Evolutionary conservation across 1,284 basidiomycete species (phyloP).

Genomic region (Taiwanofungus camphoratus): DNA sequence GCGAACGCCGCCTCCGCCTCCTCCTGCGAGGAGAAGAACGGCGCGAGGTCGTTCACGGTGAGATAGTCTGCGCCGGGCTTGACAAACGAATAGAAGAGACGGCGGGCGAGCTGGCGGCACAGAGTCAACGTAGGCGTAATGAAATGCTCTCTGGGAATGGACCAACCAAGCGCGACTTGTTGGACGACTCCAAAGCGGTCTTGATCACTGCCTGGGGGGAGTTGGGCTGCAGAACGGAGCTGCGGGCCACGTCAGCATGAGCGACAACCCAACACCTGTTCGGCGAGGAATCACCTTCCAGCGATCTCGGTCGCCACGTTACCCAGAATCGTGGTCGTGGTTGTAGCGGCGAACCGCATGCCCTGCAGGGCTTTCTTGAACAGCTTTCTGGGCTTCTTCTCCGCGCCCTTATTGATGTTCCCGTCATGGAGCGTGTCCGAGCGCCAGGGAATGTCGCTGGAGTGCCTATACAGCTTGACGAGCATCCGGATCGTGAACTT

Average conservation of each 20-base stretch:
- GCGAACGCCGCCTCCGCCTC: slow-evolving; percentile 63
- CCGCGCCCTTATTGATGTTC: slow-evolving; percentile 33
- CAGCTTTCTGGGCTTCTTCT: slow-evolving; percentile 52
- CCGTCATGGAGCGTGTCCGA: slow-evolving; percentile 57
- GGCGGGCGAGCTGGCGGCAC: slow-evolving; percentile 58
- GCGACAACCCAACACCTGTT: not conserved
- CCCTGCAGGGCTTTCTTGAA: slow-evolving; percentile 73
- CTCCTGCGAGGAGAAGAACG: slow-evolving; percentile 66
- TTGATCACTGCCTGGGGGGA: slow-evolving; percentile 81
- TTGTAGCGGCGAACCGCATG: slow-evolving; percentile 68
- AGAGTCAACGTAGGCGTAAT: not conserved
- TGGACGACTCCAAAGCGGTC: slow-evolving; percentile 71
- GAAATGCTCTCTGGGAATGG: slow-evolving; percentile 4
- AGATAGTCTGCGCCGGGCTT: slow-evolving; percentile 57
- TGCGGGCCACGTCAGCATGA: slow-evolving; percentile 27
- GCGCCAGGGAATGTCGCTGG: slow-evolving; percentile 65
- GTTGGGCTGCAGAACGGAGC: slow-evolving; percentile 83
- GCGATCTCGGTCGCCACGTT: slow-evolving; percentile 72
- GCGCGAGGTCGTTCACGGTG: slow-evolving; percentile 66
- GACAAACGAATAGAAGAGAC: slow-evolving; percentile 85
- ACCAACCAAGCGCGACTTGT: slow-evolving; percentile 74
- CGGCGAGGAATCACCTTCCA: slow-evolving; percentile 42
- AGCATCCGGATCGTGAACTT: slow-evolving; percentile 76
- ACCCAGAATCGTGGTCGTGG: slow-evolving; percentile 77
- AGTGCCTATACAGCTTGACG: slow-evolving; percentile 76